These are phyloP conservation scores for Komagataella populi DNA, from an alignment of 805 yeast genomes.

Conservation along the genomic window DNA sequence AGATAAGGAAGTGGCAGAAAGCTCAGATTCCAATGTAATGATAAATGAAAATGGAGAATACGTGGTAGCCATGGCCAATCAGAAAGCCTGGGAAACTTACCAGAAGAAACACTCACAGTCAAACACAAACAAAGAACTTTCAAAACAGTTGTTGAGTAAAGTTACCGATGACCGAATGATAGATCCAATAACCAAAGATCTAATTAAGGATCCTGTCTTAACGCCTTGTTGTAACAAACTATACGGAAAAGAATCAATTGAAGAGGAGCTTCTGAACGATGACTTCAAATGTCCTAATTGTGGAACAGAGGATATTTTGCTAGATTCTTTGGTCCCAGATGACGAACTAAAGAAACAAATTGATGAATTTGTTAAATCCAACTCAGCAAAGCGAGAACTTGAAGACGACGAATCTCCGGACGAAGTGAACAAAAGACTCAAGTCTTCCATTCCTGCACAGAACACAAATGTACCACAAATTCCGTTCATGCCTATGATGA, in stretches of 20 bases:
- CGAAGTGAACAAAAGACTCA: not conserved
- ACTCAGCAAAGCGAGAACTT: conserved; percentile 9
- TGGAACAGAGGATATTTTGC: conserved; percentile 52
- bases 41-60: conserved; percentile 91
- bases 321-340: conserved; percentile 60
- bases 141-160: conserved; percentile 20
- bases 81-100: conserved; percentile 77
- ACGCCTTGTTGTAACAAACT: conserved; percentile 59
- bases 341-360: conserved; percentile 44
- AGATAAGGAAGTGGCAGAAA: conserved; percentile 54
- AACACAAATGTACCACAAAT: not conserved
- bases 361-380: conserved; percentile 29
- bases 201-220: conserved; percentile 59
- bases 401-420: conserved; percentile 3
- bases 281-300: conserved; percentile 92
- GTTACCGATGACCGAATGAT: conserved; percentile 48
- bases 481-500: not conserved
- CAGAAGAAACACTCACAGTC: conserved; percentile 48
- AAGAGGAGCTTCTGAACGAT: conserved; percentile 53
- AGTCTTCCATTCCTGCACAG: not conserved
- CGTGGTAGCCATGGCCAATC: conserved; percentile 92
- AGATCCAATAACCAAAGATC: conserved; percentile 57
- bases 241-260: conserved; percentile 50
- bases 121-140: conserved; percentile 22
- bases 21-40: conserved; percentile 41